Evolutionary conservation across 495 filamentous ascomycete species (phyloP), one percentile per base, ranked within the genome.

Genomic region (Aspergillus haitiensis): DNA sequence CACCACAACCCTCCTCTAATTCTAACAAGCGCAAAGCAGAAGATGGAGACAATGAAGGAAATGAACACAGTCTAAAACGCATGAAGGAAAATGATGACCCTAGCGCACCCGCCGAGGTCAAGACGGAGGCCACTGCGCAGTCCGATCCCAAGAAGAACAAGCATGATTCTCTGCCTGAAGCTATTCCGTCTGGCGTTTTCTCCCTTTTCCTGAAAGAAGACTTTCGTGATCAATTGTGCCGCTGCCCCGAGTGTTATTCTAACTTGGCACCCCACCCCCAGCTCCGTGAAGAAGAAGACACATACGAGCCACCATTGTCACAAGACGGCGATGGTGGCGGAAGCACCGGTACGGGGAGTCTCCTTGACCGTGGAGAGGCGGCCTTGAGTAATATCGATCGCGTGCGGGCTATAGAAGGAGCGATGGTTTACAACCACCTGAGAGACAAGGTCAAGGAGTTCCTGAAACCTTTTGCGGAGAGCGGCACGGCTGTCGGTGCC

Each of bases 361-460:
- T 98, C 5, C 84, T 92, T 34, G 92, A 98, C 31, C 88, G 90
- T 16, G 94, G 93, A 40, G 93, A 98, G 70, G 90, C 88, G 27
- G 94, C 92, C 0, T 79, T 98, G 32, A 90, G 84, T 70, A 93
- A 89, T 61, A 85, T 98, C 16, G 94, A 98, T 70, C 86, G 94
- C 3, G 92, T 98, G 15, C 78, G 86, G 16, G 94, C 94, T 5
- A 97, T 98, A 61, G 93, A 98, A 72, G 94, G 94, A 16, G 93
- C 95, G 10, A 96, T 97, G 91, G 91, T 90, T 11, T 98, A 97
- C 72, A 97, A 97, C 64, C 86, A 94, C 61, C 82, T 98, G 18
- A 93, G 93, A 63, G 93, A 97, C 49, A 93, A 93, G 66, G 85
- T 98, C 12, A 97, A 92, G 81, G 84, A 84, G 4, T 98, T 98